These are phyloP conservation scores for Trypanosoma lewisi DNA, from an alignment of 208 protist species.

Conservation along the genomic window DNA sequence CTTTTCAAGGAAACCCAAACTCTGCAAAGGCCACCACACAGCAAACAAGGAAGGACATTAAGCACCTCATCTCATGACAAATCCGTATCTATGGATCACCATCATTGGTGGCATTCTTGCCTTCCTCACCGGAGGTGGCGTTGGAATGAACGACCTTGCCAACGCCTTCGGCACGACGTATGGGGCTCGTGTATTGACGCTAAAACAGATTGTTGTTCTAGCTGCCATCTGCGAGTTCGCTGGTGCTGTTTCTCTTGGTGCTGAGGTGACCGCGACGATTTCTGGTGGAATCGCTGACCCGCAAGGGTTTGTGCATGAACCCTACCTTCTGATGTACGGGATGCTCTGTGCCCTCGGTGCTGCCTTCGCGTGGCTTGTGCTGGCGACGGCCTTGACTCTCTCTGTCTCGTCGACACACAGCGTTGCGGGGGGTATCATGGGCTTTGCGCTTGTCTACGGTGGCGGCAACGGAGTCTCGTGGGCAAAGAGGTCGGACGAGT, in stretches of 20 bases:
- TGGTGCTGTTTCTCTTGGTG: conserved; percentile 67
- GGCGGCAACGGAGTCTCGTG: conserved; percentile 52
- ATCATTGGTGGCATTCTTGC: conserved; percentile 70
- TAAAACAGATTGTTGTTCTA: conserved; percentile 74
- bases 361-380: conserved; percentile 63
- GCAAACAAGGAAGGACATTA: neutral
- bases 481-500: conserved; percentile 47
- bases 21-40: neutral
- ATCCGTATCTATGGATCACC: conserved; percentile 63
- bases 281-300: conserved; percentile 70
- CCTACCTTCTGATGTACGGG: conserved; percentile 84
- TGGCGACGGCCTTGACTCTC: conserved; percentile 62
- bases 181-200: conserved; percentile 73
- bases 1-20: neutral
- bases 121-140: conserved; percentile 74
- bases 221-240: conserved; percentile 81
- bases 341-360: conserved; percentile 72
- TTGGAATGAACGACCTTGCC: conserved; percentile 90
- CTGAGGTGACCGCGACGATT: conserved; percentile 77
- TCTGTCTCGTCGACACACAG: conserved; percentile 82
- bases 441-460: conserved; percentile 80
- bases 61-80: conserved; percentile 3
- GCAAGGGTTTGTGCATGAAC: conserved; percentile 42
- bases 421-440: conserved; percentile 76
- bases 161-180: conserved; percentile 92